Evolutionary conservation across 2,329 filamentous ascomycete genomes (phyloP).

Genomic region (Trichoderma atroviride): DNA sequence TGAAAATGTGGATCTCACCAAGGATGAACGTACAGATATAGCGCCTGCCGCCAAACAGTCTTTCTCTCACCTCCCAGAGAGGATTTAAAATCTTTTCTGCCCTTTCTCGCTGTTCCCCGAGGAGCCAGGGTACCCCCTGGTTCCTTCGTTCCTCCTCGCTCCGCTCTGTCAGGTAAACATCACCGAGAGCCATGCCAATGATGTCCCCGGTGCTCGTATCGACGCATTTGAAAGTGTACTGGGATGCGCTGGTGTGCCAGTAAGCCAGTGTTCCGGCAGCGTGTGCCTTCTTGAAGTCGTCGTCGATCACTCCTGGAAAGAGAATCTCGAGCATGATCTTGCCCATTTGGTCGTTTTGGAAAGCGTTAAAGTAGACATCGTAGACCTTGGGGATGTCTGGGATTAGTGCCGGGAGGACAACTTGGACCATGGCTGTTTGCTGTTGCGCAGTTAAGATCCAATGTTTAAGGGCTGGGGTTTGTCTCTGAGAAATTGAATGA

Average conservation of each 20-base stretch:
- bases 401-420: constrained; percentile 49
- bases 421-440: constrained; percentile 40
- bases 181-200: constrained; percentile 51
- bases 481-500: not conserved
- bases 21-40: constrained; percentile 46
- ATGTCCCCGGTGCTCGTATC: constrained; percentile 48
- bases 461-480: not conserved
- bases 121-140: constrained; percentile 49
- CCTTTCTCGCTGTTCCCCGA: constrained; percentile 47
- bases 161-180: constrained; percentile 45
- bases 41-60: constrained; percentile 43
- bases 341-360: constrained; percentile 44
- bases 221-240: constrained; percentile 53
- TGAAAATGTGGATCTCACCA: constrained; percentile 17
- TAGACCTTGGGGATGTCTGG: constrained; percentile 51
- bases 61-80: constrained; percentile 47
- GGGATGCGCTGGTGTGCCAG: constrained; percentile 43
- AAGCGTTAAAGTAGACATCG: constrained; percentile 51
- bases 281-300: constrained; percentile 48
- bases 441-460: not conserved
- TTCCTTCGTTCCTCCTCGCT: constrained; percentile 47
- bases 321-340: constrained; percentile 47
- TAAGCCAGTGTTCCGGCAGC: constrained; percentile 45
- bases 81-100: constrained; percentile 48
- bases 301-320: constrained; percentile 42